Conservation (phyloP, 2,329 filamentous ascomycete genomes). For the Colletotrichum eleusines region DNA sequence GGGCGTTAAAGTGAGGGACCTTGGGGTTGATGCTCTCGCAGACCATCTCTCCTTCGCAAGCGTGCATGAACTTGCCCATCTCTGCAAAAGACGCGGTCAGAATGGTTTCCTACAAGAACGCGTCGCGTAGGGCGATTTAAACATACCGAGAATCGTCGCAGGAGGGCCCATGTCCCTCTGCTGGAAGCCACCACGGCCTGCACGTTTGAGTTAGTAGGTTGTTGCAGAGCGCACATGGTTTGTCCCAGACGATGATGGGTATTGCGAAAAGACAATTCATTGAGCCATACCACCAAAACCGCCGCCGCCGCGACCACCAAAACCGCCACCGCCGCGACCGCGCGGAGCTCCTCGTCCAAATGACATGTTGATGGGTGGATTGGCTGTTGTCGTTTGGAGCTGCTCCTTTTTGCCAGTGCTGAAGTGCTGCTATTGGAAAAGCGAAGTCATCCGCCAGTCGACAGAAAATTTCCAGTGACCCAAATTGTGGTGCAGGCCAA, state of each 20-base stretch:
- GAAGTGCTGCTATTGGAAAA: conserved; percentile 28
- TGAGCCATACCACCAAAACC: conserved; percentile 29
- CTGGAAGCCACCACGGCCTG: conserved; percentile 42
- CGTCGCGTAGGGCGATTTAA: not conserved
- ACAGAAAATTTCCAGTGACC: conserved; percentile 42
- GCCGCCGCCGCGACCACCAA: conserved; percentile 41
- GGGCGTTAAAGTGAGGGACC: conserved; percentile 98
- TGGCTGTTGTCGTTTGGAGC: conserved; percentile 32
- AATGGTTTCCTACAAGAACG: not conserved
- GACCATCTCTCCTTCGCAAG: conserved; percentile 97
- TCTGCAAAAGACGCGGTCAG: conserved; percentile 61
- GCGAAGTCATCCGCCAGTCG: conserved; percentile 15
- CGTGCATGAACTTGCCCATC: conserved; percentile 94
- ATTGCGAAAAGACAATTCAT: not conserved
- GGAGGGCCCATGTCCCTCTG: conserved; percentile 43
- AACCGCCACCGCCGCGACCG: conserved; percentile 41
- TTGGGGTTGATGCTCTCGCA: conserved; percentile 96
- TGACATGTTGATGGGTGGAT: conserved; percentile 40
- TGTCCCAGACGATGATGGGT: not conserved
- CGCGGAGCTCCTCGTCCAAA: conserved; percentile 43
- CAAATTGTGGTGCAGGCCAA: conserved; percentile 37
- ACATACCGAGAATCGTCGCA: conserved; percentile 41
- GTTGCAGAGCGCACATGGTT: not conserved
- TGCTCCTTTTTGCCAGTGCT: conserved; percentile 33
- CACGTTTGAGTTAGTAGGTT: conserved; percentile 16